phyloP scores from a whole-genome alignment of 768 basidiomycete species.

The Gelatoporia subvermispora region DNA sequence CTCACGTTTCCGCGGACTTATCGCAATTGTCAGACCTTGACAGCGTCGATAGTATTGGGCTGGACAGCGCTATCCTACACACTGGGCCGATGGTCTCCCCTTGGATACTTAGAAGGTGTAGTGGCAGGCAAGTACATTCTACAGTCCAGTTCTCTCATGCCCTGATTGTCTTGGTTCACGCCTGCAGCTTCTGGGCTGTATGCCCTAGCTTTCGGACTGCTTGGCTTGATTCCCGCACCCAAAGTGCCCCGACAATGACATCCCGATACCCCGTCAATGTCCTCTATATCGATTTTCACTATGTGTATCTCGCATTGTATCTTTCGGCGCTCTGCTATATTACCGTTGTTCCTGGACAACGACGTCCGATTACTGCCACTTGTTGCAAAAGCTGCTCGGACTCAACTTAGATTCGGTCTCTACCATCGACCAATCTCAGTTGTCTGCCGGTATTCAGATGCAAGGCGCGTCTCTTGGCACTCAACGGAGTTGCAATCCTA shows the following conservation, averaged over 20 bases:
- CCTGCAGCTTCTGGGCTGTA: constrained; percentile 62
- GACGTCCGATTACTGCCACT: too few relatives aligned
- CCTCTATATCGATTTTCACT: too few relatives aligned
- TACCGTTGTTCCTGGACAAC: too few relatives aligned
- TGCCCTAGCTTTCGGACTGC: constrained; percentile 64
- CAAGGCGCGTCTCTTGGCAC: too few relatives aligned
- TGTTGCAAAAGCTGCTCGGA: too few relatives aligned
- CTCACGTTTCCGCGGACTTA: neutral
- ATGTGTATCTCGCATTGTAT: too few relatives aligned
- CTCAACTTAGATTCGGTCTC: too few relatives aligned
- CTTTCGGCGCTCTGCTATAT: too few relatives aligned
- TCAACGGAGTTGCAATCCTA: too few relatives aligned
- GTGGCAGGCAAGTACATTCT: constrained; percentile 48
- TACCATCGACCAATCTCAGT: too few relatives aligned
- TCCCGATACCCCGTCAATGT: neutral
- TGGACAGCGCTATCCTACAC: constrained; percentile 60
- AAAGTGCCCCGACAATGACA: constrained; percentile 39
- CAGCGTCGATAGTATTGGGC: constrained; percentile 62
- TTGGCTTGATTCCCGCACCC: constrained; percentile 68
- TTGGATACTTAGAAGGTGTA: constrained; percentile 61
- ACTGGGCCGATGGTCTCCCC: constrained; percentile 59
- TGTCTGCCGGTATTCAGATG: too few relatives aligned
- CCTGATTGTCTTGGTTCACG: neutral
- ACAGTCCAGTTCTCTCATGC: neutral
- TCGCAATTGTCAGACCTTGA: constrained; percentile 48